Evolutionary conservation across 257 asterid genomes (phyloP).

Genomic region (Vinca minor): DNA sequence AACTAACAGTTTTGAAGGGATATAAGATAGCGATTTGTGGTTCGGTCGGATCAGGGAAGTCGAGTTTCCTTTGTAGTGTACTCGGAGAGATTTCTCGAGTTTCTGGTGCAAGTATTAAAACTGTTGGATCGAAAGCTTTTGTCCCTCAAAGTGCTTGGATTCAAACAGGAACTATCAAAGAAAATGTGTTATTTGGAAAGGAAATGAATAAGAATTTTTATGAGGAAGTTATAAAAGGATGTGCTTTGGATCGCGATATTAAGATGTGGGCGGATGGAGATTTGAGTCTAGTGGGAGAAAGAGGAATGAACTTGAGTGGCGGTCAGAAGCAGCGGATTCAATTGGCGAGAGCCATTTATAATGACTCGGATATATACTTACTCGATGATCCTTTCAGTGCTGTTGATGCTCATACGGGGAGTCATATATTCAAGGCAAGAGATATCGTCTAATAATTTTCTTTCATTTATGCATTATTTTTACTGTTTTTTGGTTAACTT

Average conservation of each 20-base stretch:
- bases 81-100: conserved; percentile 66
- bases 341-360: conserved; percentile 74
- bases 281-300: conserved; percentile 57
- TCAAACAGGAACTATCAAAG: conserved; percentile 70
- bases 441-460: not conserved
- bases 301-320: conserved; percentile 50
- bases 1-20: conserved; percentile 47
- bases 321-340: conserved; percentile 81
- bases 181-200: conserved; percentile 73
- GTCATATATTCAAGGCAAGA: conserved; percentile 72
- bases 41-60: conserved; percentile 78
- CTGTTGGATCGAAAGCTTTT: conserved; percentile 62
- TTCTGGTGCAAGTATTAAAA: conserved; percentile 49
- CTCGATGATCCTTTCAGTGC: conserved; percentile 88
- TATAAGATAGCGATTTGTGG: conserved; percentile 72
- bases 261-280: conserved; percentile 61
- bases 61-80: conserved; percentile 60
- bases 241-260: conserved; percentile 62
- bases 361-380: conserved; percentile 52
- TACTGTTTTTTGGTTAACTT: not conserved
- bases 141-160: conserved; percentile 94
- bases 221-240: conserved; percentile 56
- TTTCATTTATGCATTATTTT: not conserved
- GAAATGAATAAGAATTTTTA: conserved; percentile 47
- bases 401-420: conserved; percentile 82